Conservation (phyloP, 768 basidiomycete genomes). For the Trametes maxima region DNA sequence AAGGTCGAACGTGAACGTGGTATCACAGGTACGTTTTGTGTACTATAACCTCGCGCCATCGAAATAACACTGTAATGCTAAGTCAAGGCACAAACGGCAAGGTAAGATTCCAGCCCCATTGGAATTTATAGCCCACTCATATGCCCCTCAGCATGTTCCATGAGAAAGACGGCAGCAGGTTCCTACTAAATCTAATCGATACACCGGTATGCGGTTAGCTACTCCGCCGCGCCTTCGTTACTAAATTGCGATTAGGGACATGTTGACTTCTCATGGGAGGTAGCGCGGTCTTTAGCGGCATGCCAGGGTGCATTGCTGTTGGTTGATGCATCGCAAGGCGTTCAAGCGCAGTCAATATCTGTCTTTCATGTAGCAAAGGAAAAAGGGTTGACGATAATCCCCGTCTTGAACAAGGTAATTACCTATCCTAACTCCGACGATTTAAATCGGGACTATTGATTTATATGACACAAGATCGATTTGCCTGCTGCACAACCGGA, state of each 20-base stretch:
- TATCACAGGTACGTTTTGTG: slow-evolving; percentile 71
- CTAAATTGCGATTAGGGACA: slow-evolving; percentile 61
- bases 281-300: slow-evolving; percentile 88
- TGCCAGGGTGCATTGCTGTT: slow-evolving; percentile 86
- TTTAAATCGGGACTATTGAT: background rate
- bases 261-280: slow-evolving; percentile 98
- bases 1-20: slow-evolving; percentile 97
- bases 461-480: slow-evolving; percentile 67
- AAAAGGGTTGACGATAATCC: slow-evolving; percentile 79
- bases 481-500: slow-evolving; percentile 87
- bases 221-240: background rate
- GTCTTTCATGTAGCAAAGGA: slow-evolving; percentile 90
- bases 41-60: background rate
- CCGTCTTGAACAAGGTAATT: slow-evolving; percentile 87
- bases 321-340: slow-evolving; percentile 96
- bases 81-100: slow-evolving; percentile 97
- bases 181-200: slow-evolving; percentile 93
- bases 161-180: slow-evolving; percentile 49
- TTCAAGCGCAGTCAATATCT: slow-evolving; percentile 96
- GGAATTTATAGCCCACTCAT: slow-evolving; percentile 9
- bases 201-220: slow-evolving; percentile 65
- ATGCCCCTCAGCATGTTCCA: slow-evolving; percentile 72
- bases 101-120: slow-evolving; percentile 42
- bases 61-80: background rate
- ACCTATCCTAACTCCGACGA: slow-evolving; percentile 8